Conservation (phyloP, 2,329 filamentous ascomycete species). For the Trichoderma atroviride region DNA sequence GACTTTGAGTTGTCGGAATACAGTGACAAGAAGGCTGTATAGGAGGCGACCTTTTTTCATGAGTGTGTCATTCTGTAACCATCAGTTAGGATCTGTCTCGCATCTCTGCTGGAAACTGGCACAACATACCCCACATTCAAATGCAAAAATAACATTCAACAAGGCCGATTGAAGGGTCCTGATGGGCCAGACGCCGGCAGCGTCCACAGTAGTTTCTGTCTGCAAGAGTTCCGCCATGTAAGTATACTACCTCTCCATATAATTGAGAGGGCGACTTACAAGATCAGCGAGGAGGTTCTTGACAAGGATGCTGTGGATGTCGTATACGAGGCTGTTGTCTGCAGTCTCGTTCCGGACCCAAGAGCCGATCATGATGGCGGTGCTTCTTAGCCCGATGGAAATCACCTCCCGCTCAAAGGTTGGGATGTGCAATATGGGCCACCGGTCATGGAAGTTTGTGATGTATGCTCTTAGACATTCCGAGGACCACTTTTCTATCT, state of each 20-base stretch:
- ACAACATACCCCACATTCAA: constrained; percentile 40
- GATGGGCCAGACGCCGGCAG: constrained; percentile 35
- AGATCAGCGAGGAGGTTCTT: constrained; percentile 36
- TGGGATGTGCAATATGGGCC: constrained; percentile 46
- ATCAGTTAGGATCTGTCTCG: neutral
- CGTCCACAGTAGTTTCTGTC: constrained; percentile 27
- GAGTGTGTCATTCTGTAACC: constrained; percentile 36
- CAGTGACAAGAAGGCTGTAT: constrained; percentile 40
- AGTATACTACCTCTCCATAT: neutral
- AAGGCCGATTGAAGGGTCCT: constrained; percentile 42
- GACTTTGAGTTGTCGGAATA: constrained; percentile 42
- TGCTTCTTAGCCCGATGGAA: constrained; percentile 34
- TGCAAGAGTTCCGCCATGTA: neutral
- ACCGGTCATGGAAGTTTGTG: constrained; percentile 45
- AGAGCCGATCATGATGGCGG: constrained; percentile 44
- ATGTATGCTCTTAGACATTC: constrained; percentile 41
- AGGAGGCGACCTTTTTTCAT: constrained; percentile 40
- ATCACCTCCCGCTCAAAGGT: constrained; percentile 38
- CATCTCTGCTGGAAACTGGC: neutral
- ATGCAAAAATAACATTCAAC: constrained; percentile 45
- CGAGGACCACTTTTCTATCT: constrained; percentile 32
- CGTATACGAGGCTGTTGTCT: constrained; percentile 35
- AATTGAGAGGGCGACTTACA: constrained; percentile 30
- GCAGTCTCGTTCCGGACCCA: constrained; percentile 40
- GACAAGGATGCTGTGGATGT: constrained; percentile 40